Evolutionary conservation across 2,329 filamentous ascomycete genomes (phyloP).

Genomic region (Kalaharituber pfeilii): DNA sequence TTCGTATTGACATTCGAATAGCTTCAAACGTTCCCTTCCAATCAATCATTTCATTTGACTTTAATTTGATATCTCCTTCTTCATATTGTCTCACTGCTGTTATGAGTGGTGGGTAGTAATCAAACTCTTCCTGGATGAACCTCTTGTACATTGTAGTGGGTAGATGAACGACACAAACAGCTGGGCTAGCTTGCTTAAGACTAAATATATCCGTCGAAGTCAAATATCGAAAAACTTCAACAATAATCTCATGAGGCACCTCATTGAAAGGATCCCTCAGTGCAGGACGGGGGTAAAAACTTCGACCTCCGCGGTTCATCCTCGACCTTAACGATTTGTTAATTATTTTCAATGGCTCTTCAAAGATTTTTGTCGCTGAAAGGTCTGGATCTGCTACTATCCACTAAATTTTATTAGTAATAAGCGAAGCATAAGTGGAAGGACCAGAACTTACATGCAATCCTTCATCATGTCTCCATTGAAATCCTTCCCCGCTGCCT

Average conservation of each 20-base stretch:
- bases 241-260: slow-evolving; percentile 16
- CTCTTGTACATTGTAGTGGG: slow-evolving; percentile 16
- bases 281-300: not conserved
- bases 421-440: not conserved
- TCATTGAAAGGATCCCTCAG: not conserved
- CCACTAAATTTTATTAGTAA: slow-evolving; percentile 1
- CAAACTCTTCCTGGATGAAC: slow-evolving; percentile 19
- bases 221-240: slow-evolving; percentile 17
- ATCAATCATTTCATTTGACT: slow-evolving; percentile 9
- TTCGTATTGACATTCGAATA: slow-evolving; percentile 15
- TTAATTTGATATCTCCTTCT: not conserved
- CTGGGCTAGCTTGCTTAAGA: slow-evolving; percentile 14
- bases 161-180: slow-evolving; percentile 11
- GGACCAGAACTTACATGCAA: slow-evolving; percentile 20
- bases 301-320: slow-evolving; percentile 3
- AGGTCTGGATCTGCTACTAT: slow-evolving; percentile 3
- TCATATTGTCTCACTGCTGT: slow-evolving; percentile 13
- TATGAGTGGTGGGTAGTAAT: slow-evolving; percentile 16
- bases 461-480: slow-evolving; percentile 20
- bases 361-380: slow-evolving; percentile 15
- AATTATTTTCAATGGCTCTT: slow-evolving; percentile 10
- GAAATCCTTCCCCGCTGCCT: slow-evolving; percentile 17
- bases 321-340: not conserved
- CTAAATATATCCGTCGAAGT: slow-evolving; percentile 18
- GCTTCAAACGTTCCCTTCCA: slow-evolving; percentile 18